A percentile compares a stretch with the other conserved stretches of the same genome.
These are phyloP conservation scores for Chamaenerion angustifolium DNA, from an alignment of 345 rosid genomes.

Conservation along the genomic window DNA sequence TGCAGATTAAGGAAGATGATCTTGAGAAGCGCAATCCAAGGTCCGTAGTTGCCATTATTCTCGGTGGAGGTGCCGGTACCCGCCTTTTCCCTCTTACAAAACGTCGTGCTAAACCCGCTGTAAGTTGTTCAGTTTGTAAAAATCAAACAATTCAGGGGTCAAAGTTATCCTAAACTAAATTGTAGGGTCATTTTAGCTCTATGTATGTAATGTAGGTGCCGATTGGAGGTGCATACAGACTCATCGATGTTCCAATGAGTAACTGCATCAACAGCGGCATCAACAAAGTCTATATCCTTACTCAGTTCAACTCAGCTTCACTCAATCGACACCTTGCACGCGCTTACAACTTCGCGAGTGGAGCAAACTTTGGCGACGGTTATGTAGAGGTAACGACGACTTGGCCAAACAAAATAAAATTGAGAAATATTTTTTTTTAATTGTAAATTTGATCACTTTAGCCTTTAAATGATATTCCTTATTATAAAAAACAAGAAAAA, in stretches of 20 bases:
- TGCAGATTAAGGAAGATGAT: conserved; percentile 59
- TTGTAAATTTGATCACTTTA: too few species aligned
- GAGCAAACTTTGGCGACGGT: conserved; percentile 75
- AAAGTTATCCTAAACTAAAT: too few species aligned
- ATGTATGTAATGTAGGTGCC: conserved; percentile 38
- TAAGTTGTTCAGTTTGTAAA: conserved; percentile 12
- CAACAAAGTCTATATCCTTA: conserved; percentile 90
- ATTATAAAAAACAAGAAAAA: too few species aligned
- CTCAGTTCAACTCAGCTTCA: conserved; percentile 85
- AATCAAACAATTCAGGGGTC: background rate
- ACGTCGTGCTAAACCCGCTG: conserved; percentile 94
- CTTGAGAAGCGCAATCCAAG: conserved; percentile 52
- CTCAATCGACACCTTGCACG: conserved; percentile 82
- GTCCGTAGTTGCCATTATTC: conserved; percentile 69
- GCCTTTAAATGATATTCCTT: too few species aligned
- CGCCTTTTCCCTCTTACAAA: conserved; percentile 95
- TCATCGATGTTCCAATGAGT: conserved; percentile 98
- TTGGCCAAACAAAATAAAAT: too few species aligned
- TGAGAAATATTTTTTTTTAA: too few species aligned
- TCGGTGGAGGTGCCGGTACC: conserved; percentile 99
- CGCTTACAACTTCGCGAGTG: conserved; percentile 65
- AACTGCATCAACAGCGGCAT: conserved; percentile 92
- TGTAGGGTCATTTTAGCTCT: background rate
- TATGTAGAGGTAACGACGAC: conserved; percentile 63
- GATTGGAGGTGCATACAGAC: conserved; percentile 85